Evolutionary conservation across 225 moss, liverwort and hornwort species (phyloP).

Genomic region (Anthoceros angustus): DNA sequence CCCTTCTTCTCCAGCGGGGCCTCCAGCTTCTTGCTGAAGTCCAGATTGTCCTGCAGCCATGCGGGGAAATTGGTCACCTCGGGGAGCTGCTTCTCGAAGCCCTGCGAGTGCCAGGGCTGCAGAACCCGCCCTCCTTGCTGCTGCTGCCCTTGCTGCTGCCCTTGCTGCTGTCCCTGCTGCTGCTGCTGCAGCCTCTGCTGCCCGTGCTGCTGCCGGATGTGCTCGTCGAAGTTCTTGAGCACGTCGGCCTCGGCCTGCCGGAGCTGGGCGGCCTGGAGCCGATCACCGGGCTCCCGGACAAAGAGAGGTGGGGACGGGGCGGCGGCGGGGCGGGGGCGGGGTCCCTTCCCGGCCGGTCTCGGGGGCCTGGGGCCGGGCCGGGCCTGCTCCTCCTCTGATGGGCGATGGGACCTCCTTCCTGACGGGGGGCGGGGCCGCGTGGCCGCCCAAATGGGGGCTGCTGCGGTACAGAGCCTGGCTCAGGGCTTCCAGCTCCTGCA

Average conservation of each 20-base stretch:
- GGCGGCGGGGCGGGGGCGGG: conserved; percentile 20
- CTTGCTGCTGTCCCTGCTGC: conserved; percentile 15
- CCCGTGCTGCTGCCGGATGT: conserved; percentile 12
- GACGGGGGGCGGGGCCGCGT: conserved; percentile 15
- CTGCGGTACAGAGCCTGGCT: conserved; percentile 91
- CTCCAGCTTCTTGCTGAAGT: conserved; percentile 58
- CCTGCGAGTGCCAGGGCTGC: conserved; percentile 78
- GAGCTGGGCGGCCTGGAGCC: neutral
- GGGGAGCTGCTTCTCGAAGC: conserved; percentile 48
- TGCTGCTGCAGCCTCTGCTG: neutral
- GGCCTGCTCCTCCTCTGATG: conserved; percentile 17
- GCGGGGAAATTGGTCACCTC: conserved; percentile 52
- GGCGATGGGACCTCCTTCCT: conserved; percentile 17
- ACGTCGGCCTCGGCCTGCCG: conserved; percentile 9
- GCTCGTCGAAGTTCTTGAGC: conserved; percentile 16
- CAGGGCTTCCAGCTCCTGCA: conserved; percentile 87
- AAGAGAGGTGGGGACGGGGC: conserved; percentile 13
- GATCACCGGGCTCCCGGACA: neutral
- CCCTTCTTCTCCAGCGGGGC: conserved; percentile 63
- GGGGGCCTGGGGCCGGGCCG: neutral
- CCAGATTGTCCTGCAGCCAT: conserved; percentile 47
- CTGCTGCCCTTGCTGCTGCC: conserved; percentile 9
- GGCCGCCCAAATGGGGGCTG: conserved; percentile 30
- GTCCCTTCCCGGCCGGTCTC: conserved; percentile 11
- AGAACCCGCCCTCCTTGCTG: conserved; percentile 21